Conservation (phyloP, 2,329 filamentous ascomycete genomes). For the Teratosphaeria destructans region DNA sequence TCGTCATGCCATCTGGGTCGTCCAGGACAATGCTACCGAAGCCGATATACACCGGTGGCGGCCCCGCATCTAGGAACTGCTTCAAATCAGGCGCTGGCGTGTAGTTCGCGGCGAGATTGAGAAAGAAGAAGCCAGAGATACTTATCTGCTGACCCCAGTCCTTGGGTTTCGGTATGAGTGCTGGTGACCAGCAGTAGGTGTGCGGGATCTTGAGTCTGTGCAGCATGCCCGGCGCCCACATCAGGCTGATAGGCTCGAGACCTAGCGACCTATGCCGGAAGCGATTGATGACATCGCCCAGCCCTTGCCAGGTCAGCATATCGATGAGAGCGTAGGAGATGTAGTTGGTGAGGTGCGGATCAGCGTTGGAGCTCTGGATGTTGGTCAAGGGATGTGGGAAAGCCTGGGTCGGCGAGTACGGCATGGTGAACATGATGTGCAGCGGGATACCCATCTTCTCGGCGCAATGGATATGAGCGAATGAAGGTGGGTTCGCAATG, state of each 20-base stretch:
- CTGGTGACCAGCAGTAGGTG: slow-evolving; percentile 83
- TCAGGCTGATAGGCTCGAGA: slow-evolving; percentile 64
- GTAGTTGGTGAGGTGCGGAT: slow-evolving; percentile 68
- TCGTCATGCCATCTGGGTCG: slow-evolving; percentile 60
- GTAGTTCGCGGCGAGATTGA: slow-evolving; percentile 57
- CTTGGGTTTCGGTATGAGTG: slow-evolving; percentile 65
- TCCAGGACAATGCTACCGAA: slow-evolving; percentile 78
- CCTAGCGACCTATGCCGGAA: slow-evolving; percentile 68
- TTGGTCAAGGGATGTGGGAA: slow-evolving; percentile 84
- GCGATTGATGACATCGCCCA: slow-evolving; percentile 83
- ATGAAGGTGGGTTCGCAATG: slow-evolving; percentile 68
- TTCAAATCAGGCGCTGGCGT: slow-evolving; percentile 55
- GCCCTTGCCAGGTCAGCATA: slow-evolving; percentile 85
- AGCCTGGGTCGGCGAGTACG: slow-evolving; percentile 74
- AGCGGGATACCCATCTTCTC: slow-evolving; percentile 65
- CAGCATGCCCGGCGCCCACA: slow-evolving; percentile 74
- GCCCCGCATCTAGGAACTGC: slow-evolving; percentile 56
- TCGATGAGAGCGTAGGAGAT: slow-evolving; percentile 77
- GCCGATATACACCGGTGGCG: slow-evolving; percentile 69
- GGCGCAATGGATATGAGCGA: slow-evolving; percentile 64
- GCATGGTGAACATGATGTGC: slow-evolving; percentile 93
- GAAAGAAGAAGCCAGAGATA: slow-evolving; percentile 67
- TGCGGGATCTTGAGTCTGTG: slow-evolving; percentile 67
- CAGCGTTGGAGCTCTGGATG: slow-evolving; percentile 64
- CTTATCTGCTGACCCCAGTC: slow-evolving; percentile 66